These are phyloP conservation scores for Heterobasidion parviporum DNA, from an alignment of 1,284 basidiomycete genomes.

Conservation along the genomic window DNA sequence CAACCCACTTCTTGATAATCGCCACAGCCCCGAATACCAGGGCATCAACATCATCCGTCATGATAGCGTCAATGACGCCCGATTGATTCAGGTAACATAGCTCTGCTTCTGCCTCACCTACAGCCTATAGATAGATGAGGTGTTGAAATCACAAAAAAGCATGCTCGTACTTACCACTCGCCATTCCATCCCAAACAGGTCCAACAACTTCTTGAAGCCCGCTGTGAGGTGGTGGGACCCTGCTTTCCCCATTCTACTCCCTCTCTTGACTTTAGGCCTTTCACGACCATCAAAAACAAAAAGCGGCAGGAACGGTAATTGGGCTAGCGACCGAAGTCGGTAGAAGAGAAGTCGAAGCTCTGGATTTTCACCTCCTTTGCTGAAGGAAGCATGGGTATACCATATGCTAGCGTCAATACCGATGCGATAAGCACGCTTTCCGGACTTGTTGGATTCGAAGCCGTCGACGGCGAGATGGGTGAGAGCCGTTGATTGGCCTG, in stretches of 20 bases:
- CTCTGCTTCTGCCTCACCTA: slow-evolving; percentile 65
- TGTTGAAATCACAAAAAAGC: not conserved
- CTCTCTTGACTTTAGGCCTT: slow-evolving; percentile 53
- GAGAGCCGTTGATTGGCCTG: slow-evolving; percentile 28
- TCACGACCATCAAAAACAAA: slow-evolving; percentile 69
- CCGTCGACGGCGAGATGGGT: slow-evolving; percentile 31
- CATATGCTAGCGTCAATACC: slow-evolving; percentile 43
- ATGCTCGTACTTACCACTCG: slow-evolving; percentile 33
- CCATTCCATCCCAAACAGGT: slow-evolving; percentile 56
- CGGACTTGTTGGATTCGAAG: slow-evolving; percentile 31
- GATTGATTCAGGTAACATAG: slow-evolving; percentile 45
- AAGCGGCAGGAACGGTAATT: slow-evolving; percentile 48
- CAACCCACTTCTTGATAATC: slow-evolving; percentile 26
- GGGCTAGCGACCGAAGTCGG: slow-evolving; percentile 32
- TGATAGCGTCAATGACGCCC: slow-evolving; percentile 50
- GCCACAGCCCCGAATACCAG: slow-evolving; percentile 27
- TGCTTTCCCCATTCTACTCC: slow-evolving; percentile 35
- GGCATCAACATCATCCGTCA: slow-evolving; percentile 58
- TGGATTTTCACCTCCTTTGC: slow-evolving; percentile 32
- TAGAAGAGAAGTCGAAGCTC: slow-evolving; percentile 33
- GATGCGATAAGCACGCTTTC: slow-evolving; percentile 30
- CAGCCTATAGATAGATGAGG: slow-evolving; percentile 28
- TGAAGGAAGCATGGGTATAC: slow-evolving; percentile 29
- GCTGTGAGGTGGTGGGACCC: slow-evolving; percentile 33
- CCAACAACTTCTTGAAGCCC: slow-evolving; percentile 36